Base-by-base conservation (phyloP, 192 early-diverging fungal genomes). In the Pilaira anomala region DNA sequence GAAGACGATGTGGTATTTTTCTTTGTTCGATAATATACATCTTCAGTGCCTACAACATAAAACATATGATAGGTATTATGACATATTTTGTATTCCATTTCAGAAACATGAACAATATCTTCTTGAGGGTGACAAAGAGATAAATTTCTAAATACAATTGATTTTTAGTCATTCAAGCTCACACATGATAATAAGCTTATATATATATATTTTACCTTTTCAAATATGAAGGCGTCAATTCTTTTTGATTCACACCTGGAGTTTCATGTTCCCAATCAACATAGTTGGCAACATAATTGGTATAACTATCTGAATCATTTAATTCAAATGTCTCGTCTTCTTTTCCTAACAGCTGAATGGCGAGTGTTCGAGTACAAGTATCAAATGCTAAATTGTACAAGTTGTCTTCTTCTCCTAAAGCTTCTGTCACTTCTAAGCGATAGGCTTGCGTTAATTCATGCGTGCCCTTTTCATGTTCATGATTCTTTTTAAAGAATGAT, bases 21-120 rank as follows among this genome's bases (percentile, higher is more conserved):
- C 29, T 40, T 36, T 49, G 14, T 18, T 39, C 76, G 80, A 73
- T 66, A 76, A 50, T 63, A 44, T 7, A 49, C 55, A 58, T 67
- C 55, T 53, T 72, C 61, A 16, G 65, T 67, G 19, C 71, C 51
- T 3, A 67, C 62, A 33, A 62, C 48, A 49, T 72, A 72, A 61
- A 95, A 98, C 45, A 99, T 87, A 74, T 94, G 93, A 82, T 98
- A 99, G 1, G 95, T 97, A 72, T 97, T 96, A 36, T 91, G 84
- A 48, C 94, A 93, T 40, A 99, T 96, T 81, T 98, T 99, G 73
- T 96, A 87, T 71, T 99, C 91, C 62, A 99, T 78, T 5, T 90
- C 91, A 69, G 83, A 81, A 33, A 83, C 81, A 51, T 84, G 85
- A 68, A 84, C 78, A 29, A 94, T 71, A 62, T 80, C 81, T 25